These are phyloP conservation scores for Eucalyptus sp. DNA, from an alignment of 345 rosid genomes.

Conservation along the genomic window DNA sequence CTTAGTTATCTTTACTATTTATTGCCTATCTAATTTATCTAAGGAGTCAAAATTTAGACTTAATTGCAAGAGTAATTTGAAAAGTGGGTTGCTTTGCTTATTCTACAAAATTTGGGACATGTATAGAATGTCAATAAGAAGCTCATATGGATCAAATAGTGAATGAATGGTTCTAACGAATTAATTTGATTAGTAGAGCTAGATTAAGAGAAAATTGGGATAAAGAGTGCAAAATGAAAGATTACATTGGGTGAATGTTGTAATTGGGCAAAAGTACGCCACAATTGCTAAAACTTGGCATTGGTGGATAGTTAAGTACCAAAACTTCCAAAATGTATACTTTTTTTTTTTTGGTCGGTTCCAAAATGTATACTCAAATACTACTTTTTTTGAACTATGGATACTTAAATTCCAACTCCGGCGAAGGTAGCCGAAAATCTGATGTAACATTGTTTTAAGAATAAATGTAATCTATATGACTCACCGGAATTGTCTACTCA, in stretches of 20 bases:
- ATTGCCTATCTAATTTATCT: neutral
- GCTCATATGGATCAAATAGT: neutral
- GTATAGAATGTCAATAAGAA: neutral
- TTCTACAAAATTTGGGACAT: neutral
- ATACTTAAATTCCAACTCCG: too few species aligned
- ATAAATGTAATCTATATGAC: too few species aligned
- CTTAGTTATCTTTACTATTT: neutral
- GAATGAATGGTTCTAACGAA: too few species aligned
- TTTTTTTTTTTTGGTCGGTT: too few species aligned
- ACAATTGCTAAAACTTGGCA: too few species aligned
- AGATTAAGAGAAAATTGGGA: neutral
- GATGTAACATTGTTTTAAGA: too few species aligned
- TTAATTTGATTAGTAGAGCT: neutral
- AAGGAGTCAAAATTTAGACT: neutral
- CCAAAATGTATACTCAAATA: too few species aligned
- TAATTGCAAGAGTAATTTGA: neutral
- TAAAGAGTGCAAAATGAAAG: neutral
- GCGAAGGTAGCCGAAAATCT: rapidly evolving
- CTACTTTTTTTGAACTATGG: too few species aligned
- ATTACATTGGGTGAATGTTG: neutral
- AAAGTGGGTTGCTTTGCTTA: neutral
- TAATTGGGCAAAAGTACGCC: too few species aligned
- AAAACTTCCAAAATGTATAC: too few species aligned
- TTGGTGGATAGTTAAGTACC: rapidly evolving
- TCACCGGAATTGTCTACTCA: rapidly evolving